phyloP scores from a whole-genome alignment of 192 early-diverging fungal genomes.

The Coemansia sp. region DNA sequence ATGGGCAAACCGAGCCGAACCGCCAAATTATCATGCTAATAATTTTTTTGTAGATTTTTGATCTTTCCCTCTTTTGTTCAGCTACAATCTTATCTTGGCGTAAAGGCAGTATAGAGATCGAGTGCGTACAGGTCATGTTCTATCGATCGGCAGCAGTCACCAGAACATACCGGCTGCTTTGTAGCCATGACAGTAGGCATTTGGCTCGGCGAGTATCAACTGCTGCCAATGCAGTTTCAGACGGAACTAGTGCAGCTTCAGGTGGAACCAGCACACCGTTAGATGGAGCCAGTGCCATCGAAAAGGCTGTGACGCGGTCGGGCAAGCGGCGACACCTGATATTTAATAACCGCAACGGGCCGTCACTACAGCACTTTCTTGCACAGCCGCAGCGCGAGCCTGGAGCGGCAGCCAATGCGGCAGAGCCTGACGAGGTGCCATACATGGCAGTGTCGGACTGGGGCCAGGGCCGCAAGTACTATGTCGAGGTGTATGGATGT shows the following conservation, averaged over 20 bases:
- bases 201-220: not conserved
- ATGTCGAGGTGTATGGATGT: slow-evolving; percentile 77
- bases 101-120: not conserved
- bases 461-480: slow-evolving; percentile 64
- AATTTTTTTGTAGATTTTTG: not conserved
- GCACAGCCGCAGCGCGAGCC: slow-evolving; percentile 26
- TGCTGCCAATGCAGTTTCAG: not conserved
- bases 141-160: not conserved
- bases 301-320: not conserved
- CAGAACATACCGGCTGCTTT: not conserved
- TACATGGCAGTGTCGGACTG: slow-evolving; percentile 50
- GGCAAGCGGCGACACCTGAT: slow-evolving; percentile 29
- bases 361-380: slow-evolving; percentile 51
- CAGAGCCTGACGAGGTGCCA: slow-evolving; percentile 35
- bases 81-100: not conserved
- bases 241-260: not conserved
- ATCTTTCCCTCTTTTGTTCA: not conserved
- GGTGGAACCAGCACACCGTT: not conserved
- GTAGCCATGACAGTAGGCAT: not conserved
- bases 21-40: not conserved
- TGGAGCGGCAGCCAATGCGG: not conserved
- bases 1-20: not conserved
- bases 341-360: slow-evolving; percentile 48
- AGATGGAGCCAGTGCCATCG: not conserved
- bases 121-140: not conserved